A percentile compares a stretch with the other conserved stretches of the same genome.
phyloP scores from a whole-genome alignment of 352 stramenopile species.

The Globisporangium spiculum region DNA sequence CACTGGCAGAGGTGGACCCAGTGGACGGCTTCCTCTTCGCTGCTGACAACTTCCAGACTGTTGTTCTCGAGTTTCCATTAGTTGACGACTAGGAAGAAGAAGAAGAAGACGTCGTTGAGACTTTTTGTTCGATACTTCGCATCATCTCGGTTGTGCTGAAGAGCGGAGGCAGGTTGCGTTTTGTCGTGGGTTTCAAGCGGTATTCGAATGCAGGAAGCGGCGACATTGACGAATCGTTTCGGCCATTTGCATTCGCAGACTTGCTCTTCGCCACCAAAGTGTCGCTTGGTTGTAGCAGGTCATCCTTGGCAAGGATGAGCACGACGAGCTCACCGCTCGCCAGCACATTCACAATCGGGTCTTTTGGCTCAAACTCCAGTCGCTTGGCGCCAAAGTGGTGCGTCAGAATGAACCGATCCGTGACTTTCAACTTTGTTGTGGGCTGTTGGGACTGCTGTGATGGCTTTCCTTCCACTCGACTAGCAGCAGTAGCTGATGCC shows the following conservation, averaged over 20 bases:
- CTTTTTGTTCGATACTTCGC: too few species aligned
- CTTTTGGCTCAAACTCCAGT: slow-evolving; percentile 21
- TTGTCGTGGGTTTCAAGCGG: slow-evolving; percentile 17
- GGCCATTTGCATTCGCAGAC: neutral
- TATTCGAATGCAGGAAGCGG: slow-evolving; percentile 18
- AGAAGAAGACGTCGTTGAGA: neutral
- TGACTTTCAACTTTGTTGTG: slow-evolving; percentile 33
- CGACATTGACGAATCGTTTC: neutral
- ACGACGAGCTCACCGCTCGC: slow-evolving; percentile 45
- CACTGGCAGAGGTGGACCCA: neutral
- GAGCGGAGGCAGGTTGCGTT: slow-evolving; percentile 17
- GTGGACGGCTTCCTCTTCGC: neutral
- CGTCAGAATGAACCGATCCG: slow-evolving; percentile 30
- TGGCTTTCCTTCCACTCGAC: neutral
- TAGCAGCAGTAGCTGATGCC: neutral
- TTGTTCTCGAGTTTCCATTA: neutral
- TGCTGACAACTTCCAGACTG: slow-evolving; percentile 5
- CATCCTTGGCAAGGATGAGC: slow-evolving; percentile 17
- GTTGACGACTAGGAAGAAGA: neutral
- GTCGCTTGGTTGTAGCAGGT: neutral
- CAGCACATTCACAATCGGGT: slow-evolving; percentile 26
- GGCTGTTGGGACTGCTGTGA: neutral
- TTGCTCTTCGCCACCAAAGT: neutral
- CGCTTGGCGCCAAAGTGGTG: slow-evolving; percentile 36
- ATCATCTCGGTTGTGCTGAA: slow-evolving; percentile 15